Evolutionary conservation across 2,329 filamentous ascomycete species (phyloP).

Genomic region (Hysterium pulicare): DNA sequence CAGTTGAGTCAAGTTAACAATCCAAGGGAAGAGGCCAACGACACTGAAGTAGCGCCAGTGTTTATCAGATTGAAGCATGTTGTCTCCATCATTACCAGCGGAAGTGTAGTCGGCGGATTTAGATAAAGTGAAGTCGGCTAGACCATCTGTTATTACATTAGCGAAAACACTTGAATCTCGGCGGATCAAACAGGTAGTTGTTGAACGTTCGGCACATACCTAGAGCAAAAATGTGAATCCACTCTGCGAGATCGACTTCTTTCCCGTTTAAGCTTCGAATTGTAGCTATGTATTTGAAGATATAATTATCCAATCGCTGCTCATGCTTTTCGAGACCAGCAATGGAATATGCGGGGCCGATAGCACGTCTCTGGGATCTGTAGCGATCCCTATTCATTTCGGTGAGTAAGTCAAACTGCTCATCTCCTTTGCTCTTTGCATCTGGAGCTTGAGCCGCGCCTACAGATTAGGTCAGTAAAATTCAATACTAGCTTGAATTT

Average conservation of each 20-base stretch:
- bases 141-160: too few relatives aligned
- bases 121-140: constrained; percentile 2
- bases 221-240: constrained; percentile 7
- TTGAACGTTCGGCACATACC: too few relatives aligned
- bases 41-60: constrained; percentile 6
- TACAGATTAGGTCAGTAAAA: too few relatives aligned
- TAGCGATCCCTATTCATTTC: constrained; percentile 14
- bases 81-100: constrained; percentile 5
- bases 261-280: constrained; percentile 2
- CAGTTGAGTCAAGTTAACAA: constrained; percentile 1
- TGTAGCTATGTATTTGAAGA: neutral
- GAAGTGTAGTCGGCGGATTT: constrained; percentile 3
- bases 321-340: constrained; percentile 8
- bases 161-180: too few relatives aligned
- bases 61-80: neutral
- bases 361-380: constrained; percentile 9
- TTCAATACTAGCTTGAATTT: too few relatives aligned
- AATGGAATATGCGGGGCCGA: constrained; percentile 8
- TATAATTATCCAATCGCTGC: constrained; percentile 1
- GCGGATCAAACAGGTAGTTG: too few relatives aligned
- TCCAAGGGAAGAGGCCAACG: constrained; percentile 3
- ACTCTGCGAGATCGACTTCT: constrained; percentile 4
- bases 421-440: neutral
- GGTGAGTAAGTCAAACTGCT: constrained; percentile 11
- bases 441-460: too few relatives aligned